Evolutionary conservation across 192 early-diverging fungal species (phyloP).

Genomic region (Lobosporangium transversale): DNA sequence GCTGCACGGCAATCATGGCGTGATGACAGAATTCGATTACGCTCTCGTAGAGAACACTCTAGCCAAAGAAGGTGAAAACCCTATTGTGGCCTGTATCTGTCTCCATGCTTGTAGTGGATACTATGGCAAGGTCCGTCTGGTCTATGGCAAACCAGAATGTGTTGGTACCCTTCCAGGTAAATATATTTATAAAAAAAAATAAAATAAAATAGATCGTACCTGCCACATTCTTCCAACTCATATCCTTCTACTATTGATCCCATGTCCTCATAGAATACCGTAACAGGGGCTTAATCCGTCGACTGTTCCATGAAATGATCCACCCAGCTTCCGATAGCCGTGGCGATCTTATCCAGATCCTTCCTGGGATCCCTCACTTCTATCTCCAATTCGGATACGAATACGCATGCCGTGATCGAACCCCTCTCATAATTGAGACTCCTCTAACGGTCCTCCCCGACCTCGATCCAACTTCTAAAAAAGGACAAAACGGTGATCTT

Average conservation of each 20-base stretch:
- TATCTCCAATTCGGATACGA: constrained; percentile 51
- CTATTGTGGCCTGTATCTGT: constrained; percentile 24
- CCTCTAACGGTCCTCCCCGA: background rate
- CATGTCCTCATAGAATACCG: constrained; percentile 13
- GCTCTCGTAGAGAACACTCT: constrained; percentile 37
- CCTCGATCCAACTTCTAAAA: background rate
- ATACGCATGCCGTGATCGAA: constrained; percentile 11
- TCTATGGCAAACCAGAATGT: constrained; percentile 15
- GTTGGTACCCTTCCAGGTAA: constrained; percentile 29
- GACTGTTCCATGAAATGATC: constrained; percentile 21
- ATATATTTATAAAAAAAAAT: background rate
- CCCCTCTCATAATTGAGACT: background rate
- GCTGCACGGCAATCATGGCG: constrained; percentile 8
- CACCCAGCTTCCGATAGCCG: constrained; percentile 21
- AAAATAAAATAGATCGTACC: no score
- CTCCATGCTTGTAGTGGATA: constrained; percentile 14
- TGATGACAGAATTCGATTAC: constrained; percentile 31
- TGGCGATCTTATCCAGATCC: constrained; percentile 30
- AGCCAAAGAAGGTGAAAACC: constrained; percentile 26
- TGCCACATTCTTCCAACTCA: no score
- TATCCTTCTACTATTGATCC: no score
- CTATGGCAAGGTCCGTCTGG: constrained; percentile 19
- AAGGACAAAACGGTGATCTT: background rate
- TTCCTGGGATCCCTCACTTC: constrained; percentile 34
- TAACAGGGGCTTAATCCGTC: constrained; percentile 18